These are phyloP conservation scores for Colletotrichum melonis DNA, from an alignment of 2,329 filamentous ascomycete genomes.

Conservation along the genomic window DNA sequence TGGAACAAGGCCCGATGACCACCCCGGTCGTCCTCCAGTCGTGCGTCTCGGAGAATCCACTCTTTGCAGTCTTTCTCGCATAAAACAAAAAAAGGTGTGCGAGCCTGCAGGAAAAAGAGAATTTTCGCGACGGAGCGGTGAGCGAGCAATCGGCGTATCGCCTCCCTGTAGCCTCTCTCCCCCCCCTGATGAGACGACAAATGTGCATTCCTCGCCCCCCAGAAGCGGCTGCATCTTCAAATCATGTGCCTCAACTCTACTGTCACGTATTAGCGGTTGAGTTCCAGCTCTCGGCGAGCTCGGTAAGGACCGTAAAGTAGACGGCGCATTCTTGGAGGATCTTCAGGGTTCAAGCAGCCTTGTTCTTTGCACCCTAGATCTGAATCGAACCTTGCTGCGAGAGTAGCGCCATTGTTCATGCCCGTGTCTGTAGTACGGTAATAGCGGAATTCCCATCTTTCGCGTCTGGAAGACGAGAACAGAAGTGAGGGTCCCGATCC, in stretches of 20 bases:
- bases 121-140: constrained; percentile 36
- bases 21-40: constrained; percentile 18
- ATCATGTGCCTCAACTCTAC: constrained; percentile 20
- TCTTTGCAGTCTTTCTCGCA: constrained; percentile 31
- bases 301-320: constrained; percentile 4
- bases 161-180: neutral
- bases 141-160: constrained; percentile 36
- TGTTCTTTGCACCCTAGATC: constrained; percentile 7
- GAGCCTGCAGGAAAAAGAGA: constrained; percentile 22
- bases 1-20: constrained; percentile 21
- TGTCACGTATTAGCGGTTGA: neutral
- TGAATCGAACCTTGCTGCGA: constrained; percentile 9
- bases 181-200: constrained; percentile 16
- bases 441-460: neutral
- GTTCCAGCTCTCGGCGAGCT: constrained; percentile 22
- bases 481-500: neutral
- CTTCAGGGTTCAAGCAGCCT: constrained; percentile 34
- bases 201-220: constrained; percentile 3
- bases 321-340: constrained; percentile 23
- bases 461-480: neutral
- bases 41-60: constrained; percentile 19
- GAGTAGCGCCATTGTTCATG: constrained; percentile 14
- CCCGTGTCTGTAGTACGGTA: neutral
- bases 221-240: constrained; percentile 18
- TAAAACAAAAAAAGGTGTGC: constrained; percentile 16